A percentile compares a stretch with the other conserved stretches of the same genome.
These are phyloP conservation scores for Pyrrhoderma noxium DNA, from an alignment of 1,284 basidiomycete species.

Conservation along the genomic window DNA sequence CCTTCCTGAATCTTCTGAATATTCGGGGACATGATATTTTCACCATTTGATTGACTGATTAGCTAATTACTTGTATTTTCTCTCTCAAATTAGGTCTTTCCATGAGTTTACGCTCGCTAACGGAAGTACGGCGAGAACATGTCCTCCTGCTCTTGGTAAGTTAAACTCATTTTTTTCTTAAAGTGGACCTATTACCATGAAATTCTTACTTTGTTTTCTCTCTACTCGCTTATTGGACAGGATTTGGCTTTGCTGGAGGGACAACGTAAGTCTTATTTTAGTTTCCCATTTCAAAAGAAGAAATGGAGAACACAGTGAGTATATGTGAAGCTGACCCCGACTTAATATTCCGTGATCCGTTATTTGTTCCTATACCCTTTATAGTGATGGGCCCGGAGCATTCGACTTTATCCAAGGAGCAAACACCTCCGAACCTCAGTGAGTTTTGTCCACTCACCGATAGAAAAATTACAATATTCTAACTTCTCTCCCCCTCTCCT, in stretches of 20 bases:
- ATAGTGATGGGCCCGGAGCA: constrained; percentile 71
- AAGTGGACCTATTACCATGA: not conserved
- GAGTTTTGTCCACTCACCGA: constrained; percentile 22
- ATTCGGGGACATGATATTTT: no score
- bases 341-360: no score
- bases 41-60: no score
- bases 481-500: not conserved
- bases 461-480: no score
- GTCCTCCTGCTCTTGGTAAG: constrained; percentile 72
- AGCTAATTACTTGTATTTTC: constrained; percentile 2
- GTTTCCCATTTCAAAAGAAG: not conserved
- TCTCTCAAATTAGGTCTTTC: constrained; percentile 40
- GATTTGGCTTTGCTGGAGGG: constrained; percentile 70
- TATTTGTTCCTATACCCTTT: not conserved
- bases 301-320: no score
- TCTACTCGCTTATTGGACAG: no score
- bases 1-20: no score
- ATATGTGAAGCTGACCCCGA: no score
- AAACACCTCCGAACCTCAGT: constrained; percentile 54
- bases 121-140: constrained; percentile 63
- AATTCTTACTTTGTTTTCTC: constrained; percentile 10
- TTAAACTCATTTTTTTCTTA: constrained; percentile 12
- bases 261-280: constrained; percentile 52
- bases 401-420: constrained; percentile 78
- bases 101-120: constrained; percentile 61